These are phyloP conservation scores for Picea sitchensis DNA, from an alignment of 75 land plant species.

Conservation along the genomic window DNA sequence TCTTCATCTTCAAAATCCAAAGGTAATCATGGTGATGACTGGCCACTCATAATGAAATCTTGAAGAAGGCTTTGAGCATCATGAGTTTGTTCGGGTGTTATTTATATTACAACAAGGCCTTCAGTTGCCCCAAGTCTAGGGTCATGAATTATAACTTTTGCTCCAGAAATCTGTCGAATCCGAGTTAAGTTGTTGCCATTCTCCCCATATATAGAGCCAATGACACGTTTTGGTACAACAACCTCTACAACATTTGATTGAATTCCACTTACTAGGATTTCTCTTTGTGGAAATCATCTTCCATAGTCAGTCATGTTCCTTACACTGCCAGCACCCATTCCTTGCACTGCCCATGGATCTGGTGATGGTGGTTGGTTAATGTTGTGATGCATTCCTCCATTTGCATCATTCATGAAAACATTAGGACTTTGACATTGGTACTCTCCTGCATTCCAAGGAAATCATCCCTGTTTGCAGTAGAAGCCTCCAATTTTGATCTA, in stretches of 20 bases:
- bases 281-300: slow-evolving; percentile 9
- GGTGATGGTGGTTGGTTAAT: slow-evolving; percentile 7
- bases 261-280: slow-evolving; percentile 16
- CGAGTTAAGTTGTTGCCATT: slow-evolving; percentile 44
- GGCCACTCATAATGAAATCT: slow-evolving; percentile 53
- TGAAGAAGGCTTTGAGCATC: slow-evolving; percentile 72
- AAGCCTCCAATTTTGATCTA: no score
- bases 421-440: no score
- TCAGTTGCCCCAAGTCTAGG: slow-evolving; percentile 31
- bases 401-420: no score
- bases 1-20: background rate
- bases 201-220: slow-evolving; percentile 52
- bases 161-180: slow-evolving; percentile 64
- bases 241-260: slow-evolving; percentile 55
- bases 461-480: no score
- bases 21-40: background rate
- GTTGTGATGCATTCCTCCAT: slow-evolving; percentile 8
- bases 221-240: slow-evolving; percentile 36
- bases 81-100: slow-evolving; percentile 64
- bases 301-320: slow-evolving; percentile 4
- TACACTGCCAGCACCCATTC: background rate
- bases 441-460: no score
- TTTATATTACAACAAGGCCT: slow-evolving; percentile 44
- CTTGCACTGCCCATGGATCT: slow-evolving; percentile 7
- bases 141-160: slow-evolving; percentile 50